Conservation (phyloP, 2,329 filamentous ascomycete species). For the Ophiostoma australiae region DNA sequence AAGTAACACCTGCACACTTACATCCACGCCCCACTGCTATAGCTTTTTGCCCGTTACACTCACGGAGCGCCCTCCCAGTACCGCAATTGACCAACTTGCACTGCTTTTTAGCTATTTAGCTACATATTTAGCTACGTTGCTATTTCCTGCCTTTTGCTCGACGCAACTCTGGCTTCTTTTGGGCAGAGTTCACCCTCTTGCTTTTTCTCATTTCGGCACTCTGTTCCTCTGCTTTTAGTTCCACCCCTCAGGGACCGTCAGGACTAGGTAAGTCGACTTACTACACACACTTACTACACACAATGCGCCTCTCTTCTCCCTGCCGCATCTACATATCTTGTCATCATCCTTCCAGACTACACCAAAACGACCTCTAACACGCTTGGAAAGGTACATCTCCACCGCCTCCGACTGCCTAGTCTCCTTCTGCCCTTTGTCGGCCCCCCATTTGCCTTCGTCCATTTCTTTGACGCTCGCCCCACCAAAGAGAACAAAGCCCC, state of each 20-base stretch:
- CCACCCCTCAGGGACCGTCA: background rate
- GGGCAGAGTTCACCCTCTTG: background rate
- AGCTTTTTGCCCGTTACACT: background rate
- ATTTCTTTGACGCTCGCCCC: conserved; percentile 23
- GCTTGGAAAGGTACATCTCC: conserved; percentile 2
- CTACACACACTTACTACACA: background rate
- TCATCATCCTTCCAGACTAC: background rate
- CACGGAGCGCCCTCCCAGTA: conserved; percentile 4
- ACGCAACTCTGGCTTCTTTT: background rate
- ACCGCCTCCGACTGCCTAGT: conserved; percentile 16
- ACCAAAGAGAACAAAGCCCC: conserved; percentile 18
- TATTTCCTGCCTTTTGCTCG: background rate
- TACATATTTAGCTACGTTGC: too few species aligned
- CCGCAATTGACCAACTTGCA: background rate
- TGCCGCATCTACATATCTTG: background rate
- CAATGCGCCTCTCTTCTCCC: conserved; percentile 2
- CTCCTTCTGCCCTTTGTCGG: conserved; percentile 13
- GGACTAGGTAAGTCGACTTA: conserved; percentile 2
- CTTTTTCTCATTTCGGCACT: background rate
- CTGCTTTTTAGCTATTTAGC: background rate
- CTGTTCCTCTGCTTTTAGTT: background rate
- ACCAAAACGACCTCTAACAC: conserved; percentile 10
- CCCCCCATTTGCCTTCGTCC: conserved; percentile 13
- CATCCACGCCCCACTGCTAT: background rate
- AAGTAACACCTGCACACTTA: background rate